phyloP scores from a whole-genome alignment of 805 yeast genomes.

The Helenozyma baotianmanensis region DNA sequence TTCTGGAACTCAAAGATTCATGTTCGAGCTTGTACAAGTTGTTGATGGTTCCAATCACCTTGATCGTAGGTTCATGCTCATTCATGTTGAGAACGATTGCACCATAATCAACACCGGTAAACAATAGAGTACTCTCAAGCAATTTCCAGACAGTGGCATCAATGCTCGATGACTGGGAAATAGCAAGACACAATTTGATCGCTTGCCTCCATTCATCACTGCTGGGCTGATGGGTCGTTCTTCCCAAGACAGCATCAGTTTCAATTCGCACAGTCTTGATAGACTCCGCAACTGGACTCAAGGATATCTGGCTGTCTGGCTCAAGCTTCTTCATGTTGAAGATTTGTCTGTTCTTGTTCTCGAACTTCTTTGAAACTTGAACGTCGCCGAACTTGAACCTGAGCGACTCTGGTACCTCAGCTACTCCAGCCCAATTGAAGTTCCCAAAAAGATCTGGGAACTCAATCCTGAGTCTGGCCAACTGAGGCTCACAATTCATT shows the following conservation, averaged over 20 bases:
- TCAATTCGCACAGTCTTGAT: too few species aligned
- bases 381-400: too few species aligned
- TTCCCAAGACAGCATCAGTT: too few species aligned
- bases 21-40: constrained; percentile 19
- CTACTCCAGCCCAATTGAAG: constrained; percentile 30
- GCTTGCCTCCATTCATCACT: constrained; percentile 26
- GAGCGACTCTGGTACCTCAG: too few species aligned
- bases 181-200: constrained; percentile 42
- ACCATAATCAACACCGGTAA: constrained; percentile 33
- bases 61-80: constrained; percentile 21
- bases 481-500: constrained; percentile 22
- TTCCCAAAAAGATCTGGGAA: constrained; percentile 24
- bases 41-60: constrained; percentile 25
- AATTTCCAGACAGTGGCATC: constrained; percentile 34
- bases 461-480: constrained; percentile 20
- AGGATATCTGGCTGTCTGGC: too few species aligned
- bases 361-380: too few species aligned
- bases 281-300: too few species aligned
- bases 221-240: too few species aligned
- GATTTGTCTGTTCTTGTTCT: too few species aligned
- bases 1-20: constrained; percentile 35
- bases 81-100: constrained; percentile 21
- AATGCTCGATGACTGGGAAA: constrained; percentile 42
- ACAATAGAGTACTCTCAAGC: constrained; percentile 33
- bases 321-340: too few species aligned